phyloP scores from a whole-genome alignment of 2,329 filamentous ascomycete genomes.

The Madurella mycetomatis region DNA sequence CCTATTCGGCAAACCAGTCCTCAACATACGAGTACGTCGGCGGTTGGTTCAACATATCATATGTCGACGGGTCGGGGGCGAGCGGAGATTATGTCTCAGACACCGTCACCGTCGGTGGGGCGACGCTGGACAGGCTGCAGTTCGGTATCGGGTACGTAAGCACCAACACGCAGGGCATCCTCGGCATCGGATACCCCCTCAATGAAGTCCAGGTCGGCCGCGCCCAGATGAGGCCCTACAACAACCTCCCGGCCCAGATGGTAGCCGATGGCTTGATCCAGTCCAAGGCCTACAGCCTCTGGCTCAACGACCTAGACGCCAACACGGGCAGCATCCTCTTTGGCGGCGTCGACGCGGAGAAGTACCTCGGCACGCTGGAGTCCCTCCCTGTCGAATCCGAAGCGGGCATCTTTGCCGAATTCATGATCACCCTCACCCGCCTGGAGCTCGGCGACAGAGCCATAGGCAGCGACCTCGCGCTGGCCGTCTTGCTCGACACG shows the following conservation, averaged over 20 bases:
- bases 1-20: conserved; percentile 66
- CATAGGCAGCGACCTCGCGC: conserved; percentile 44
- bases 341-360: conserved; percentile 65
- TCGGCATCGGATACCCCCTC: conserved; percentile 76
- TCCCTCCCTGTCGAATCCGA: conserved; percentile 63
- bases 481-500: conserved; percentile 66
- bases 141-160: conserved; percentile 69
- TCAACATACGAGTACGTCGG: conserved; percentile 72
- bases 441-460: conserved; percentile 42
- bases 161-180: conserved; percentile 62
- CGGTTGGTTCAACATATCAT: conserved; percentile 79
- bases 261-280: conserved; percentile 56
- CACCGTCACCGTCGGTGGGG: conserved; percentile 56
- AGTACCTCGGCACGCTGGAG: conserved; percentile 58
- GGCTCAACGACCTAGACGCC: conserved; percentile 67
- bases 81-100: conserved; percentile 77
- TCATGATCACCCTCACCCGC: conserved; percentile 64
- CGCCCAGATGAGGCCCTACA: conserved; percentile 51
- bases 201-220: conserved; percentile 73
- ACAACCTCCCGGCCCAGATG: conserved; percentile 66
- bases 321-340: conserved; percentile 66
- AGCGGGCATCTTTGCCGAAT: conserved; percentile 52
- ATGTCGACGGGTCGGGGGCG: conserved; percentile 76
- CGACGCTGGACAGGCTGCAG: conserved; percentile 54
- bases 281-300: conserved; percentile 68